Percentiles rank a stretch among this genome's conserved stretches.
phyloP scores from a whole-genome alignment of 2,329 filamentous ascomycete species.

The Ophidiomyces ophidiicola region DNA sequence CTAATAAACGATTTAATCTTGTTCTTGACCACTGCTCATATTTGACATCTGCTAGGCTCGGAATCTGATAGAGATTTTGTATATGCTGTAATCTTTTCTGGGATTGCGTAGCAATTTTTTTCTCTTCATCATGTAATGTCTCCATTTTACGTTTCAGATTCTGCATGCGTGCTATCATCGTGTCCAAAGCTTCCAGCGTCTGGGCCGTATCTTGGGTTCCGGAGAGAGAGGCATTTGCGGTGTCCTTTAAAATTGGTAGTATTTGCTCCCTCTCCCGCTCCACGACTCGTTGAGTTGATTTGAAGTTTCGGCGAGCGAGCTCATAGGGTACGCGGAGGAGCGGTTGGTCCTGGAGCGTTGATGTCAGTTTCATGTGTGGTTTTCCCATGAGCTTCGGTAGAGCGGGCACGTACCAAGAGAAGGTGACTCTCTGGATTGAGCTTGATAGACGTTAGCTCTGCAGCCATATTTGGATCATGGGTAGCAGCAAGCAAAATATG shows the following conservation, averaged over 20 bases:
- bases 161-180: slow-evolving; percentile 74
- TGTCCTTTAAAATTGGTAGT: slow-evolving; percentile 38
- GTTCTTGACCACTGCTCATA: slow-evolving; percentile 84
- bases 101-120: slow-evolving; percentile 59
- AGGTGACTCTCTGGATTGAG: slow-evolving; percentile 40
- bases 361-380: background rate
- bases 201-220: slow-evolving; percentile 52
- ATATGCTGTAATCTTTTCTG: slow-evolving; percentile 69
- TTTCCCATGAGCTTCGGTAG: slow-evolving; percentile 1
- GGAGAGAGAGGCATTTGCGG: slow-evolving; percentile 51
- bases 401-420: slow-evolving; percentile 31
- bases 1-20: slow-evolving; percentile 68
- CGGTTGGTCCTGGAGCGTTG: slow-evolving; percentile 66
- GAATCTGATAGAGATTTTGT: slow-evolving; percentile 65
- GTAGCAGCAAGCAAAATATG: too few relatives aligned
- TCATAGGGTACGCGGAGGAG: slow-evolving; percentile 87
- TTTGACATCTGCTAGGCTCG: slow-evolving; percentile 75
- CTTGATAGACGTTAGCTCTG: slow-evolving; percentile 36
- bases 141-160: slow-evolving; percentile 79
- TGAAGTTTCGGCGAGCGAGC: slow-evolving; percentile 87
- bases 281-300: slow-evolving; percentile 47
- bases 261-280: slow-evolving; percentile 39
- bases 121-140: slow-evolving; percentile 65
- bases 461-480: slow-evolving; percentile 33
- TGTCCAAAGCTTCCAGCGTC: slow-evolving; percentile 68